phyloP scores from a whole-genome alignment of 768 basidiomycete genomes.

The Pulveroboletus sp. region DNA sequence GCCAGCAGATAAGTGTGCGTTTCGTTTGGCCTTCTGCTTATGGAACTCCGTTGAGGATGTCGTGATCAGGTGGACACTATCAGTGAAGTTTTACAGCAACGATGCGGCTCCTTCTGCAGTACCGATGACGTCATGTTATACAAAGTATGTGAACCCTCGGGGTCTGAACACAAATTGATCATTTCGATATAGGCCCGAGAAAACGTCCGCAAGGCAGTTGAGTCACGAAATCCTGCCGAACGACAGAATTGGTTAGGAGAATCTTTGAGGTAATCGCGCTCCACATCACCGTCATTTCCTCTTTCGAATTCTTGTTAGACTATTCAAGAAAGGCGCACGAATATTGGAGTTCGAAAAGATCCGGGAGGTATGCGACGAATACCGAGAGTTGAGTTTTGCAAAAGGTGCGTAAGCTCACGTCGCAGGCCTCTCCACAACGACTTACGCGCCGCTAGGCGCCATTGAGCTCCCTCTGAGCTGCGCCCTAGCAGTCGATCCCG shows the following conservation, averaged over 20 bases:
- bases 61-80: conserved; percentile 83
- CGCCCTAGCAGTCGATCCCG: conserved; percentile 72
- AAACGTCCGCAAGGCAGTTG: conserved; percentile 85
- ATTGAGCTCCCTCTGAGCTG: conserved; percentile 82
- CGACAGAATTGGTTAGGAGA: conserved; percentile 78
- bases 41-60: conserved; percentile 4
- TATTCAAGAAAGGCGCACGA: conserved; percentile 86
- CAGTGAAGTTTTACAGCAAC: conserved; percentile 88
- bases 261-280: conserved; percentile 66
- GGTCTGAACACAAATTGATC: conserved; percentile 4
- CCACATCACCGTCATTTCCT: not conserved
- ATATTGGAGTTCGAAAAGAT: conserved; percentile 82
- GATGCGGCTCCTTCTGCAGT: conserved; percentile 97
- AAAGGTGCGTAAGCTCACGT: conserved; percentile 50
- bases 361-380: conserved; percentile 84
- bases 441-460: conserved; percentile 50
- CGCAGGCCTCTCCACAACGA: not conserved
- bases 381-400: conserved; percentile 78
- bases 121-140: conserved; percentile 97
- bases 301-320: conserved; percentile 38
- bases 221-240: conserved; percentile 69
- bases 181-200: conserved; percentile 70
- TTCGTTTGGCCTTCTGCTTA: not conserved
- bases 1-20: conserved; percentile 89
- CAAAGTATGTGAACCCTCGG: conserved; percentile 53